Base-by-base conservation (phyloP, 2,329 filamentous ascomycete genomes). In the Lachnellula suecica region DNA sequence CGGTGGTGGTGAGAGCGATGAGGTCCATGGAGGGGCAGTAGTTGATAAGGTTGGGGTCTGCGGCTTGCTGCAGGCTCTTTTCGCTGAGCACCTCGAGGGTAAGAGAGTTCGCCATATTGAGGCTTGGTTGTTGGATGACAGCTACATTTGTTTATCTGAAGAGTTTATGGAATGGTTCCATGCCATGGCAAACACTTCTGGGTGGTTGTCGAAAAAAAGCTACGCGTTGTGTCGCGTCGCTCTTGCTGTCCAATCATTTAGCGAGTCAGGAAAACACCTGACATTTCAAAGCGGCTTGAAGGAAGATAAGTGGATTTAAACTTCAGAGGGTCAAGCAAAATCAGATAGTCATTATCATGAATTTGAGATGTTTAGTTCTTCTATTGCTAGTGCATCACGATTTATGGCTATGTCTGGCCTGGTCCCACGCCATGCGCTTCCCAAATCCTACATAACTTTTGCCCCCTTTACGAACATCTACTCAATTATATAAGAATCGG, bases 1-100 rank as follows among this genome's bases (percentile, higher is more conserved):
- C 81, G 15, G 79, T 77, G n/a, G 79, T 82, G 11, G 88, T 88
- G 11, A 91, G 78, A 4, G 87, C 85, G n/a, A 88, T 78, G 42
- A 97, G 78, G 71, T 97, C 90, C 74, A 96, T 89, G 8, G 85
- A 87, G 15, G 92, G 90, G 70, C 91, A 96, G 70, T 88, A 90
- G 23, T 85, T 79, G 29, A 93, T 76, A 46, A 87, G 79, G 43
- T 77, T 74, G 31, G 76, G 72, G 34, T 81, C 76, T 20, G 83
- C 76, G 22, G 77, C 76, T 42, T 77, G 72, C 46, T 79, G 75
- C 55, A 87, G 77, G 59, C 74, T 73, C 60, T 81, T 83, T 65
- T 85, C 78, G 70, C 80, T 80, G 58, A 80, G 69, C 42, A 79
- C 73, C 58, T 72, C 56, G 35, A 68, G 56, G 19, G 35, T 31